These are phyloP conservation scores for Cubamyces lactineus DNA, from an alignment of 768 basidiomycete genomes.

Conservation along the genomic window DNA sequence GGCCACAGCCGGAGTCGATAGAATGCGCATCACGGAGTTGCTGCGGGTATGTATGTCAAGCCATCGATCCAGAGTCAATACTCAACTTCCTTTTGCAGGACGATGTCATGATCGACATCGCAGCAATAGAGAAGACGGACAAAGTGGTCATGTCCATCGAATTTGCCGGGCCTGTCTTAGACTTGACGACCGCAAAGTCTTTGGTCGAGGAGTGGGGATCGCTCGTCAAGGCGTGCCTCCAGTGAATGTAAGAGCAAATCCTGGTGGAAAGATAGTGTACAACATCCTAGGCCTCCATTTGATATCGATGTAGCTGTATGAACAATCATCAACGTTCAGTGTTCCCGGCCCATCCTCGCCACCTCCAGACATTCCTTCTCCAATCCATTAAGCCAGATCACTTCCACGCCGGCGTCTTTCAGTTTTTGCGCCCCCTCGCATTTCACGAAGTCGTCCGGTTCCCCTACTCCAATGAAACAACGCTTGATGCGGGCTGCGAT, in stretches of 20 bases:
- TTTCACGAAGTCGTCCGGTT: constrained; percentile 92
- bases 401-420: constrained; percentile 68
- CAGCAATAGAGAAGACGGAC: constrained; percentile 14
- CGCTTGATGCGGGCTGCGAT: constrained; percentile 68
- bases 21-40: constrained; percentile 29
- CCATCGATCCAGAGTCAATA: background rate
- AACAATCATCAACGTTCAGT: background rate
- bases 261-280: background rate
- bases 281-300: background rate
- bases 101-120: constrained; percentile 40
- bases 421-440: constrained; percentile 86
- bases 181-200: constrained; percentile 5
- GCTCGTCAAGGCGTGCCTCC: constrained; percentile 13
- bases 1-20: constrained; percentile 14
- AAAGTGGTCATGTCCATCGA: constrained; percentile 24
- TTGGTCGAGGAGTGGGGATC: constrained; percentile 17
- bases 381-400: constrained; percentile 74
- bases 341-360: constrained; percentile 53
- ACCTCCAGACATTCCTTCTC: constrained; percentile 80
- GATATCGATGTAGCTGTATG: background rate
- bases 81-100: constrained; percentile 30
- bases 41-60: constrained; percentile 29
- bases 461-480: constrained; percentile 87
- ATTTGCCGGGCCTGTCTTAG: background rate
- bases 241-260: background rate